Percentiles rank a stretch among this genome's conserved stretches.
These are phyloP conservation scores for Saraca asoca DNA, from an alignment of 331 rosid genomes.

Conservation along the genomic window DNA sequence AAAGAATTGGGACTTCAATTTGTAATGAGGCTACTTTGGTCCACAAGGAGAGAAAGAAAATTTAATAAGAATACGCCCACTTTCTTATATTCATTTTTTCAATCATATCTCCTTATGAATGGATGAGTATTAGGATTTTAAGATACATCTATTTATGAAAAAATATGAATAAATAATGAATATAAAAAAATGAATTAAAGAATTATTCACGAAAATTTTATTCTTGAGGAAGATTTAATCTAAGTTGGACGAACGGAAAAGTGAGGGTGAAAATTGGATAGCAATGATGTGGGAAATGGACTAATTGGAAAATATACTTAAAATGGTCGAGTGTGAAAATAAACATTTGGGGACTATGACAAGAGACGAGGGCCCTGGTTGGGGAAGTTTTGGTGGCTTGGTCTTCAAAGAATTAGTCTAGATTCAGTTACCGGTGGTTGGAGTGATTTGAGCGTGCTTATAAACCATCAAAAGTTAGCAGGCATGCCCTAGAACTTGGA, in stretches of 20 bases:
- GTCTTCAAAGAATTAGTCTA: conserved; percentile 32
- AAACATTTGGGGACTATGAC: conserved; percentile 21
- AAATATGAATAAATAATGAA: no score
- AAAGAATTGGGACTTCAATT: conserved; percentile 32
- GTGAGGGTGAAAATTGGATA: conserved; percentile 6
- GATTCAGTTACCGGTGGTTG: conserved; percentile 7
- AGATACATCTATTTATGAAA: no score
- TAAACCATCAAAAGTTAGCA: conserved; percentile 45
- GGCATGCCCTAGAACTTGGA: conserved; percentile 74
- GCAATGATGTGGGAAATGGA: background rate
- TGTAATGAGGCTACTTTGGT: conserved; percentile 18
- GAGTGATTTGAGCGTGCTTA: conserved; percentile 35
- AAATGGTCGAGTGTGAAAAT: conserved; percentile 4
- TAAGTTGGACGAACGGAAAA: conserved; percentile 28
- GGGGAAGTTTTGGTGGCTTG: background rate
- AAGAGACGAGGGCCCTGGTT: conserved; percentile 7
- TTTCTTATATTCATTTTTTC: no score
- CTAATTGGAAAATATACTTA: background rate
- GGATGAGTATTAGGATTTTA: no score
- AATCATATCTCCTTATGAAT: no score
- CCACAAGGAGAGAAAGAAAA: conserved; percentile 24
- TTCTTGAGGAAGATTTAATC: conserved; percentile 6
- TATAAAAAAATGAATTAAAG: no score
- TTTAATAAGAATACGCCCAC: no score
- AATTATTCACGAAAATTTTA: no score